A percentile compares a stretch with the other conserved stretches of the same genome.
phyloP scores from a whole-genome alignment of 306 rosid genomes.

The Trifolium repens region DNA sequence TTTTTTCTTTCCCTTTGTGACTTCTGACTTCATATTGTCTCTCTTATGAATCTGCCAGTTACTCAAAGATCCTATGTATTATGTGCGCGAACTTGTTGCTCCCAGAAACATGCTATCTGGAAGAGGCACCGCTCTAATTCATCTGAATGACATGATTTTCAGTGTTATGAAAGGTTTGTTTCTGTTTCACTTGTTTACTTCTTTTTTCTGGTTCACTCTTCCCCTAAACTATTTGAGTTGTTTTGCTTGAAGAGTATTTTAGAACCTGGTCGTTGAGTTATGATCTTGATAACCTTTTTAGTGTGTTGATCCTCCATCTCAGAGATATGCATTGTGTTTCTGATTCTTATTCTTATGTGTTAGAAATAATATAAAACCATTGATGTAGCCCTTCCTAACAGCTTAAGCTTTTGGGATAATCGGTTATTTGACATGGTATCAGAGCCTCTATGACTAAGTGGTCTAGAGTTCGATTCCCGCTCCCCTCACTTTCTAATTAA shows the following conservation, averaged over 20 bases:
- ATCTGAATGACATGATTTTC: constrained; percentile 77
- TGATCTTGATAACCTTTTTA: background rate
- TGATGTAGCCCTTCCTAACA: too few species aligned
- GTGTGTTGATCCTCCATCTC: constrained; percentile 16
- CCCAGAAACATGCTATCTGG: constrained; percentile 82
- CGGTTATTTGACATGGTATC: too few species aligned
- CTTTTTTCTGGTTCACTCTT: constrained; percentile 3
- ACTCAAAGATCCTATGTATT: constrained; percentile 68
- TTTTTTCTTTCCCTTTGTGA: background rate
- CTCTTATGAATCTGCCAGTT: constrained; percentile 56
- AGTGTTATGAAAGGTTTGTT: constrained; percentile 66
- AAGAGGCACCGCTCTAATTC: constrained; percentile 70
- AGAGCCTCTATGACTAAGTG: too few species aligned
- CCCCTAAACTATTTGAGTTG: background rate
- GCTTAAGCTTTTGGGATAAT: too few species aligned
- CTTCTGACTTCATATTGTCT: constrained; percentile 5
- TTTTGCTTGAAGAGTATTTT: constrained; percentile 11
- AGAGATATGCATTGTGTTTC: constrained; percentile 19
- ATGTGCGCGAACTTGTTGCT: constrained; percentile 62
- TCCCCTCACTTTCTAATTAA: too few species aligned
- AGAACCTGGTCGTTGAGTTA: constrained; percentile 14
- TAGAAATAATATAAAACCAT: too few species aligned
- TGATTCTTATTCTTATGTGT: background rate
- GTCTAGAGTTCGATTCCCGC: too few species aligned
- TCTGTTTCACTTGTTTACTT: constrained; percentile 36